A percentile compares a stretch with the other conserved stretches of the same genome.
Evolutionary conservation across 2,329 filamentous ascomycete genomes (phyloP).

Genomic region (Xylariaceae sp.): DNA sequence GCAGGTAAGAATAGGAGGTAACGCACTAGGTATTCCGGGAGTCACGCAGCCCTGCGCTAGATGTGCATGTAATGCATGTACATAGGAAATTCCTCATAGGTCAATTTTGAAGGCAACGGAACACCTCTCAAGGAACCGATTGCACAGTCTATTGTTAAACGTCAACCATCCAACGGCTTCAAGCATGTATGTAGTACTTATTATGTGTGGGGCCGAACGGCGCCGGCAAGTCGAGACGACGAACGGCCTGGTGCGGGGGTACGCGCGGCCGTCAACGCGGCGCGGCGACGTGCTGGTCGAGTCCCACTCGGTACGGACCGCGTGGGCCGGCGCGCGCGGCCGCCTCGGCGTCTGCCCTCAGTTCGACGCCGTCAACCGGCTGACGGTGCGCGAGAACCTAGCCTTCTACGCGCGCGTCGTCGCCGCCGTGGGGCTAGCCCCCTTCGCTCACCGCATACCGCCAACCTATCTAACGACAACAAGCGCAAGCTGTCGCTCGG

Average conservation of each 20-base stretch:
- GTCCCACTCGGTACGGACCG: slow-evolving; percentile 71
- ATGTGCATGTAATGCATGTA: too few species aligned
- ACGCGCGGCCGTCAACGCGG: slow-evolving; percentile 66
- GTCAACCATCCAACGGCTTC: too few species aligned
- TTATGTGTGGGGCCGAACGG: slow-evolving; percentile 93
- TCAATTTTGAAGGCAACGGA: too few species aligned
- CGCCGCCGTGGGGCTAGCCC: slow-evolving; percentile 74
- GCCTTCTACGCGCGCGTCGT: slow-evolving; percentile 86
- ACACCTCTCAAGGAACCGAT: too few species aligned
- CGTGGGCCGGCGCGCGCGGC: slow-evolving; percentile 71
- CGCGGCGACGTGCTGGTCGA: slow-evolving; percentile 81
- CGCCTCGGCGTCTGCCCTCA: slow-evolving; percentile 92
- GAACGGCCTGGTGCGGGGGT: slow-evolving; percentile 87
- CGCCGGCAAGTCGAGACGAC: slow-evolving; percentile 89
- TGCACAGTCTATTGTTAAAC: too few species aligned
- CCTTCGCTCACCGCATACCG: slow-evolving; percentile 75
- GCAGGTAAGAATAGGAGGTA: too few species aligned
- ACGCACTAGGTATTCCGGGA: too few species aligned
- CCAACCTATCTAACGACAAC: slow-evolving; percentile 84
- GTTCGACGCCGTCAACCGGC: slow-evolving; percentile 83
- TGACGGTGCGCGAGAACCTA: slow-evolving; percentile 88
- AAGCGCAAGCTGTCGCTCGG: slow-evolving; percentile 89
- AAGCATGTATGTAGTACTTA: too few species aligned
- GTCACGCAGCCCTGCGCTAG: too few species aligned
- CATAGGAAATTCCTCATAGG: too few species aligned